phyloP scores from a whole-genome alignment of 2,329 filamentous ascomycete genomes.

The Epichloe baconii region DNA sequence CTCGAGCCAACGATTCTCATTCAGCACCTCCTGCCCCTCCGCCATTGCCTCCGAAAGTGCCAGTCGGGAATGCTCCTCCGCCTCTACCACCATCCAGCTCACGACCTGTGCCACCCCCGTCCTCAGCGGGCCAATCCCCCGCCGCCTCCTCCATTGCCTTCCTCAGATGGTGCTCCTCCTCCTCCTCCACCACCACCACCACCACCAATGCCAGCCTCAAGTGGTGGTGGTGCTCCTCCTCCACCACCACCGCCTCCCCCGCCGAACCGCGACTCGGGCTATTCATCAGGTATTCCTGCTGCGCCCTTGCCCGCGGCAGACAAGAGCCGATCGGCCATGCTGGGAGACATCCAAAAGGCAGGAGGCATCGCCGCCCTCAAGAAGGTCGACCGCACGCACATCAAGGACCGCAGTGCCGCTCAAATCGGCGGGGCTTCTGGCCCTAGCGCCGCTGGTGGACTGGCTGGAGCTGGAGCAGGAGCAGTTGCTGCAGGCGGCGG shows the following conservation, averaged over 20 bases:
- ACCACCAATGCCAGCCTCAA: slow-evolving; percentile 17
- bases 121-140: slow-evolving; percentile 21
- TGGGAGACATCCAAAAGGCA: slow-evolving; percentile 58
- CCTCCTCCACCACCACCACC: slow-evolving; percentile 23
- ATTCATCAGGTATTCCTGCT: slow-evolving; percentile 40
- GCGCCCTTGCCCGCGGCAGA: slow-evolving; percentile 28
- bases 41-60: slow-evolving; percentile 35
- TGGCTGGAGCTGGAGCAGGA: slow-evolving; percentile 29
- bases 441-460: slow-evolving; percentile 37
- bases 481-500: slow-evolving; percentile 32
- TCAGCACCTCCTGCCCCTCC: slow-evolving; percentile 23
- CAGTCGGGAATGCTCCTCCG: slow-evolving; percentile 31
- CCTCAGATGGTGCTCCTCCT: slow-evolving; percentile 20
- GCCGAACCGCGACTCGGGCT: slow-evolving; percentile 45
- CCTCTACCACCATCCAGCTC: slow-evolving; percentile 37
- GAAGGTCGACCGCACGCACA: slow-evolving; percentile 59
- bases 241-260: slow-evolving; percentile 39
- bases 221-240: slow-evolving; percentile 19
- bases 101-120: slow-evolving; percentile 40
- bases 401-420: slow-evolving; percentile 58
- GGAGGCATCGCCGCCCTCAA: slow-evolving; percentile 56
- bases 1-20: slow-evolving; percentile 21
- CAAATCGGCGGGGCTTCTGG: slow-evolving; percentile 39
- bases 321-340: slow-evolving; percentile 42
- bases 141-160: slow-evolving; percentile 13